Evolutionary conservation across 805 yeast genomes (phyloP), one percentile per base, ranked within the genome.

Genomic region (Candida vaughaniae): DNA sequence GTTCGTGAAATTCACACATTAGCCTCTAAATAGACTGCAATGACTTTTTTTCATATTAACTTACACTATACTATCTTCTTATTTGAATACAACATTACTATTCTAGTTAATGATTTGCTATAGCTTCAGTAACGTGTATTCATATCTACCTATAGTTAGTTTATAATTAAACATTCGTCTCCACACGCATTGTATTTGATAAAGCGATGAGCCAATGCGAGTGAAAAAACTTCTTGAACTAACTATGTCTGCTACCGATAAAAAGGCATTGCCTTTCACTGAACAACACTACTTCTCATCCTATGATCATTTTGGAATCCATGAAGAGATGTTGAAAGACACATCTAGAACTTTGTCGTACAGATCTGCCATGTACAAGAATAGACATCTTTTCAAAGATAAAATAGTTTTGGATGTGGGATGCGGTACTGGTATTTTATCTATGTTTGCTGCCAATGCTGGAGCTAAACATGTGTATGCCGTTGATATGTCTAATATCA

Each of bases 391-490:
- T 37, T 91, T 93, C 73, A 88, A 89, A 61, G 97, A 81, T 64
- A 93, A 93, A 70, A 67, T 91, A 43, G 99, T 93, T 6, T 71
- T 93, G 40, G 99, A 93, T 66, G 99, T 93, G 40, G 99, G 99
- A 33, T 95, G 99, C 64, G 99, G 99, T 50, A 93, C 99, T 15
- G 99, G 99, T 51, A 89, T 93, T 49, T 69, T 93, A 45, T 90
- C 97, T 17, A 87, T 93, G 96, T 93, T 93, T 72, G 98, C 98
- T 12, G 96, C 91, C 34, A 83, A 82, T 57, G 95, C 97, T n/a
- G 99, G 99, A 48, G 99, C 99, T 46, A 88, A 89, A 62, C 97
- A 89, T 58, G 99, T 93, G 36, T 84, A 89, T 62, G 95, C 95
- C 33, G 97, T 93, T 38, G 99, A 93, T 65, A 89, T 90, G 90